Evolutionary conservation across 1,284 basidiomycete species (phyloP).

Genomic region (Tylopilus sp.): DNA sequence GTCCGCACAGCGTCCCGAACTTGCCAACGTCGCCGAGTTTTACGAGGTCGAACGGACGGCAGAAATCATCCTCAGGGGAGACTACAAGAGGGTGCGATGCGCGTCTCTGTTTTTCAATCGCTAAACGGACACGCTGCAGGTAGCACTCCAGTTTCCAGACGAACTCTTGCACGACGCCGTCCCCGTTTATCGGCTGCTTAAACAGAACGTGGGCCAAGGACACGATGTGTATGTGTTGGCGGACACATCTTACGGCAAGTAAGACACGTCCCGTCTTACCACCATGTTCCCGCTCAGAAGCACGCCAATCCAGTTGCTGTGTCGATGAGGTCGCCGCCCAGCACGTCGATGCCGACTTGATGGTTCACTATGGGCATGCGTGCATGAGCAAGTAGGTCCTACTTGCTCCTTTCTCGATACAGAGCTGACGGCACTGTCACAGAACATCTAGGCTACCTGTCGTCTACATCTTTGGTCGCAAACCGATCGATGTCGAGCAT

Average conservation of each 20-base stretch:
- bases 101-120: not conserved
- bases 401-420: not conserved
- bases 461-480: slow-evolving; percentile 82
- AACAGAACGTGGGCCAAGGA: slow-evolving; percentile 47
- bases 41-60: slow-evolving; percentile 65
- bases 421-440: not conserved
- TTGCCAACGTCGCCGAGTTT: slow-evolving; percentile 48
- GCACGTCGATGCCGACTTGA: slow-evolving; percentile 88
- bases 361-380: slow-evolving; percentile 96
- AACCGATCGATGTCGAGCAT: slow-evolving; percentile 50
- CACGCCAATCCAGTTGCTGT: slow-evolving; percentile 69
- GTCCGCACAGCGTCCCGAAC: slow-evolving; percentile 38
- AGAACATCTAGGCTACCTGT: slow-evolving; percentile 81
- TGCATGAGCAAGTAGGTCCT: slow-evolving; percentile 82
- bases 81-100: slow-evolving; percentile 58
- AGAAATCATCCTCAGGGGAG: slow-evolving; percentile 48
- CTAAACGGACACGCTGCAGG: slow-evolving; percentile 44
- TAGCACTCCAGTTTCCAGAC: slow-evolving; percentile 96
- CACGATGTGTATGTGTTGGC: slow-evolving; percentile 87
- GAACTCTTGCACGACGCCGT: slow-evolving; percentile 88
- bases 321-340: slow-evolving; percentile 96
- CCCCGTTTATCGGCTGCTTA: slow-evolving; percentile 77
- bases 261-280: slow-evolving; percentile 27
- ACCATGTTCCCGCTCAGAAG: slow-evolving; percentile 6
- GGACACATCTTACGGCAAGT: slow-evolving; percentile 97